Evolutionary conservation across 2,329 filamentous ascomycete species (phyloP), one percentile per base, ranked within the genome.

Genomic region (Curvularia sp.): DNA sequence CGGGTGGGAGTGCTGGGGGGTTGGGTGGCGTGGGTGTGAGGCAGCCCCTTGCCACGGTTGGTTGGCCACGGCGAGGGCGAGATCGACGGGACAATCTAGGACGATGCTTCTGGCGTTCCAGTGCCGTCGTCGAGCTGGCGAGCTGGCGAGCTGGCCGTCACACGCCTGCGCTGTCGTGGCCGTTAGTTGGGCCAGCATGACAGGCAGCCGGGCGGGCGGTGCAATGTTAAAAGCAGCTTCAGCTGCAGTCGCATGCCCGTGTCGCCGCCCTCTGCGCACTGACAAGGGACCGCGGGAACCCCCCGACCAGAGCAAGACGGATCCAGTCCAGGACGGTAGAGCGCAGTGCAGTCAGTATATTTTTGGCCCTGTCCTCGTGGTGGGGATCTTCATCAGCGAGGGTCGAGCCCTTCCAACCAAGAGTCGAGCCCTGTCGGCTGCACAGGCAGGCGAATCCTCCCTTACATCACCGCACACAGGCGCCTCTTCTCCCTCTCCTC

Each of bases 341-440:
- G n/a, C n/a, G 43, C n/a, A 34, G 32, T 6, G 7, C n/a, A 34
- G 32, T 34, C n/a, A 34, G 38, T 55, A 50, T 63, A 66, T 66
- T 66, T 68, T 66, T 66, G 60, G 61, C 46, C 39, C 49, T 57
- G 60, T 53, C 53, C 60, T 56, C 57, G 60, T 62, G 59, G 63
- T 57, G 57, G 62, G 41, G 55, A 57, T 53, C 57, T 49, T 53
- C 62, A 60, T 56, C 55, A 56, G 54, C 57, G 54, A 55, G 54
- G 60, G 61, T 60, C 58, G 58, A 65, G 53, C 41, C 53, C 32
- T 45, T 43, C 28, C 34, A 55, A 53, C 42, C 38, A 49, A 47
- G 53, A 42, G 15, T 25, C 39, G 51, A 56, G 53, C 55, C 48
- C 25, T 46, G 43, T 42, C 43, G 12, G 10, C 4, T 10, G 12